Conservation (phyloP, 352 stramenopile genomes). For the Phytophthora macrochlamydospora region DNA sequence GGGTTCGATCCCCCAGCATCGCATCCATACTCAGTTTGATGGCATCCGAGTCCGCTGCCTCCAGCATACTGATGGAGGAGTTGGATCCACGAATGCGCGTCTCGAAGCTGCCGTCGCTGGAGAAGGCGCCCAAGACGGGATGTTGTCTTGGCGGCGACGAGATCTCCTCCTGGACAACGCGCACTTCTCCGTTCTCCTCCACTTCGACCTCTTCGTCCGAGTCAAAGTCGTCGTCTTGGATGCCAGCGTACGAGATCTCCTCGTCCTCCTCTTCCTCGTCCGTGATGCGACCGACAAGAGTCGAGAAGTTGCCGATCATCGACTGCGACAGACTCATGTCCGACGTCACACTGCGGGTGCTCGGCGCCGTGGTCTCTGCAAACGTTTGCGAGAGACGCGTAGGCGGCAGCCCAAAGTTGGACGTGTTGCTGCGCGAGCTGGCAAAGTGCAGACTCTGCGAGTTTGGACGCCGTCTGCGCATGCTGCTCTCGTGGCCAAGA, state of each 20-base stretch:
- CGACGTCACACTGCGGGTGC: constrained; percentile 44
- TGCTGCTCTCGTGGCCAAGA: constrained; percentile 15
- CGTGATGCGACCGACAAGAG: constrained; percentile 59
- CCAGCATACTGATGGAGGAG: constrained; percentile 46
- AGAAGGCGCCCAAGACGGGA: constrained; percentile 29
- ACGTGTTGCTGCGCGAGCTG: constrained; percentile 36
- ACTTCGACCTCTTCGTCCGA: constrained; percentile 36
- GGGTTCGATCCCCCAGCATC: constrained; percentile 31
- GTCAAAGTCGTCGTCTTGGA: constrained; percentile 41
- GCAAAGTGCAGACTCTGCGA: constrained; percentile 31
- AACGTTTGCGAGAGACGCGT: constrained; percentile 54
- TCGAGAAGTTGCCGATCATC: constrained; percentile 80
- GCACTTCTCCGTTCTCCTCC: constrained; percentile 13
- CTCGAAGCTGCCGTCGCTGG: constrained; percentile 40
- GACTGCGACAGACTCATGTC: constrained; percentile 76
- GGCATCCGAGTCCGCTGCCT: constrained; percentile 22
- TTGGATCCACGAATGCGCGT: constrained; percentile 34
- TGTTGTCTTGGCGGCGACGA: constrained; percentile 21
- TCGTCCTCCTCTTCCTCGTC: constrained; percentile 69
- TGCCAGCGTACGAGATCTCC: constrained; percentile 39
- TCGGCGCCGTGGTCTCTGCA: constrained; percentile 28
- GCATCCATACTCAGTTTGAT: constrained; percentile 34
- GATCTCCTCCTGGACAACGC: constrained; percentile 17
- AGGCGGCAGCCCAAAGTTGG: constrained; percentile 43
- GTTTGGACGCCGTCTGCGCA: constrained; percentile 26